Conservation (phyloP, 805 yeast genomes). For the Myxozyma geophila region DNA sequence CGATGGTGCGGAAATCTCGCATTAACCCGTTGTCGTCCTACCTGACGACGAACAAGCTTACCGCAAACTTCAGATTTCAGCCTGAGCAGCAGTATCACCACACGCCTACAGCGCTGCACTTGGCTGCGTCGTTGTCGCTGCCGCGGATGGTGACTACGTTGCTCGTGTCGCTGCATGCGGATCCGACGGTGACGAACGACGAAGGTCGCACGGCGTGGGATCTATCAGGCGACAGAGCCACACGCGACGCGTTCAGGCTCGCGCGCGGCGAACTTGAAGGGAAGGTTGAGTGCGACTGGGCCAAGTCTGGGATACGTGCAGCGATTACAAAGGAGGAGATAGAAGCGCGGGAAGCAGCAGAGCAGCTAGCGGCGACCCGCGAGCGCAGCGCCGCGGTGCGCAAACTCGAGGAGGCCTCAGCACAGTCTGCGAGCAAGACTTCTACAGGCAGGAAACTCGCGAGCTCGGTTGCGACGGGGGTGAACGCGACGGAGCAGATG, state of each 20-base stretch:
- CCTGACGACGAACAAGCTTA: constrained; percentile 60
- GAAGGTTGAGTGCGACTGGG: constrained; percentile 65
- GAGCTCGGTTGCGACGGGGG: constrained; percentile 37
- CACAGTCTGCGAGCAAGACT: constrained; percentile 18
- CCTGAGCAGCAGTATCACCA: constrained; percentile 59
- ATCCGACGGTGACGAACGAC: constrained; percentile 62
- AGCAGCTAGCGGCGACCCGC: constrained; percentile 16
- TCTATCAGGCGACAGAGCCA: constrained; percentile 52
- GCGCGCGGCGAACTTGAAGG: constrained; percentile 75
- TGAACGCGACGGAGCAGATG: constrained; percentile 33
- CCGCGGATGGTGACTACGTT: constrained; percentile 65
- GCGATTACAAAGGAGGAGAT: constrained; percentile 49
- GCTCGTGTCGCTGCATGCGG: constrained; percentile 67
- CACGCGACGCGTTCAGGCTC: constrained; percentile 62
- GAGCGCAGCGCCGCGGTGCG: constrained; percentile 39
- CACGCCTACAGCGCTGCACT: constrained; percentile 79
- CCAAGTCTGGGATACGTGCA: constrained; percentile 63
- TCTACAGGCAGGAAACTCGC: constrained; percentile 31
- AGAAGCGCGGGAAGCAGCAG: constrained; percentile 37
- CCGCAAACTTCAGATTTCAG: constrained; percentile 56
- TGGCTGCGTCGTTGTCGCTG: constrained; percentile 69
- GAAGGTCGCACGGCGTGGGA: constrained; percentile 73
- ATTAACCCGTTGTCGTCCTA: constrained; percentile 74
- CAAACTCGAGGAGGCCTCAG: constrained; percentile 28
- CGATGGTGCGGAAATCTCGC: constrained; percentile 69